Percentiles rank a stretch among this genome's conserved stretches.
Evolutionary conservation across 129 eudicot genomes (phyloP).

Genomic region (Mikania micrantha): DNA sequence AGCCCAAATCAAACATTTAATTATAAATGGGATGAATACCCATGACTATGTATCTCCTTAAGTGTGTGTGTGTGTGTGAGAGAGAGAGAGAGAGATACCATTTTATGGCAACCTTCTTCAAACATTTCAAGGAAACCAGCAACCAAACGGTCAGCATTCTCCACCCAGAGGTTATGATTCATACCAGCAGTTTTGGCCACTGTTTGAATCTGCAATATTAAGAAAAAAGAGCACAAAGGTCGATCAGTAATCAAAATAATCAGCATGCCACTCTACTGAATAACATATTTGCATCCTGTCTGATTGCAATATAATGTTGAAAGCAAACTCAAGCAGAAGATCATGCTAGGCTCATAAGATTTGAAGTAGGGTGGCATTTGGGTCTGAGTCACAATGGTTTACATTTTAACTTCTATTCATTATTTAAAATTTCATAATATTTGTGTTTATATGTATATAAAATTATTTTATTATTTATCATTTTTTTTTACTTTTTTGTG

Average conservation of each 20-base stretch:
- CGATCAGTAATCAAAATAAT: not conserved
- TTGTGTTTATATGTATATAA: not conserved
- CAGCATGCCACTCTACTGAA: not conserved
- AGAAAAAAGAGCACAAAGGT: not conserved
- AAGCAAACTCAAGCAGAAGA: not conserved
- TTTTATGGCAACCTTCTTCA: constrained; percentile 96
- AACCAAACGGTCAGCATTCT: constrained; percentile 96
- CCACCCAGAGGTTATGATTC: constrained; percentile 83
- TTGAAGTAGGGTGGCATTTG: not conserved
- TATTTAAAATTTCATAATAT: too few species aligned
- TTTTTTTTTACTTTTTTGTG: too few species aligned
- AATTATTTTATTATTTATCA: not conserved
- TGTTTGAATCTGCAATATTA: constrained; percentile 63
- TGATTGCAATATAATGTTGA: not conserved
- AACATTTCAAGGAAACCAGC: constrained; percentile 99
- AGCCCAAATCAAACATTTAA: not conserved
- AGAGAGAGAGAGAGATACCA: constrained; percentile 21
- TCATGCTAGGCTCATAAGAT: not conserved
- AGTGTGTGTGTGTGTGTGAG: not conserved
- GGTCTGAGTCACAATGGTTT: not conserved
- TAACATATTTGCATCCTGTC: not conserved
- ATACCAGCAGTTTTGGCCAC: constrained; percentile 63
- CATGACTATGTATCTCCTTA: not conserved
- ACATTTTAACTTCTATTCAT: not conserved
- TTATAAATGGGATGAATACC: not conserved